Percentiles rank a stretch among this genome's conserved stretches.
Evolutionary conservation across 371 early-diverging fungal genomes (phyloP).

Genomic region (Mortierella sp.): DNA sequence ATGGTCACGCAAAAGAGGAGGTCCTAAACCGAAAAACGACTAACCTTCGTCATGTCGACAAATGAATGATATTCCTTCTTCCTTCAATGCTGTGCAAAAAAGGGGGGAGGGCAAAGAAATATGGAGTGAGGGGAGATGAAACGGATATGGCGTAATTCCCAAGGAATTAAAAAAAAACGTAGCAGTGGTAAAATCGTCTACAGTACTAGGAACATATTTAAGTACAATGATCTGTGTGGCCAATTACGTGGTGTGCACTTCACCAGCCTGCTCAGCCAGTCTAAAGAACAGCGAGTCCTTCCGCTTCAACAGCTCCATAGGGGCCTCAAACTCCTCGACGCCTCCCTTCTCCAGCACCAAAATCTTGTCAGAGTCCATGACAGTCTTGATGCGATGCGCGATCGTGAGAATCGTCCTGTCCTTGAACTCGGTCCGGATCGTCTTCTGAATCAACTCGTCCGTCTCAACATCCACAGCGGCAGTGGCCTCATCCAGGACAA

Average conservation of each 20-base stretch:
- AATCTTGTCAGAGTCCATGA: constrained; percentile 75
- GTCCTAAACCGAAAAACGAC: not conserved
- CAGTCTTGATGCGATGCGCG: constrained; percentile 81
- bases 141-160: not conserved
- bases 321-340: constrained; percentile 72
- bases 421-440: constrained; percentile 68
- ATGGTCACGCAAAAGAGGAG: not conserved
- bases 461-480: constrained; percentile 84
- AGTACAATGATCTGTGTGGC: not conserved
- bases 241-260: too few species aligned
- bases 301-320: constrained; percentile 61
- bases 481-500: constrained; percentile 93
- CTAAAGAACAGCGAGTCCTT: constrained; percentile 34
- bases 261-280: constrained; percentile 35
- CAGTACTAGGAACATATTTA: not conserved
- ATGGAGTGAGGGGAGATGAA: too few species aligned
- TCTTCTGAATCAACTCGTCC: constrained; percentile 72
- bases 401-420: constrained; percentile 77
- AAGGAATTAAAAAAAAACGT: too few species aligned
- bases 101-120: too few species aligned
- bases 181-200: too few species aligned
- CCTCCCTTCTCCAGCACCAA: constrained; percentile 72
- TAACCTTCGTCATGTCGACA: not conserved
- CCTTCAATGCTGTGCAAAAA: not conserved
- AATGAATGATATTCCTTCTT: not conserved